phyloP scores from a whole-genome alignment of 2,329 filamentous ascomycete species.

The Aspergillus pseudotamarii region DNA sequence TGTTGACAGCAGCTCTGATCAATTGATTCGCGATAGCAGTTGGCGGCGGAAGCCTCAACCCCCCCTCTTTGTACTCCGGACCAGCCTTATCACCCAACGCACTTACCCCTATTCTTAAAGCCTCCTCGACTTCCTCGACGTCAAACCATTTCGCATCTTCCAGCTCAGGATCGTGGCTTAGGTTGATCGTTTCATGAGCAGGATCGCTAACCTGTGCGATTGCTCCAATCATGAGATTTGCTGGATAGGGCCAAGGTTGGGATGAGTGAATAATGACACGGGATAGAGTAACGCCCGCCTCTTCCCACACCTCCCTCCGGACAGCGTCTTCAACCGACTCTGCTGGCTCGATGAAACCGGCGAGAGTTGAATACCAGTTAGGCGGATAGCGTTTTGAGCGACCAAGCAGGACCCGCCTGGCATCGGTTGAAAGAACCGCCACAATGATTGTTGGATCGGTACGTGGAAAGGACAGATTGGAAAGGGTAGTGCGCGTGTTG shows the following conservation, averaged over 20 bases:
- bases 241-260: conserved; percentile 86
- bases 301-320: conserved; percentile 82
- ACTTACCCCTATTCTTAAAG: conserved; percentile 68
- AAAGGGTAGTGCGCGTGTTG: conserved; percentile 79
- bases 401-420: conserved; percentile 77
- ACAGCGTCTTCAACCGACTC: conserved; percentile 86
- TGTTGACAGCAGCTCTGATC: conserved; percentile 73
- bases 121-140: conserved; percentile 77
- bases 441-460: conserved; percentile 96
- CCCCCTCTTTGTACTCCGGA: conserved; percentile 72
- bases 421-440: conserved; percentile 81
- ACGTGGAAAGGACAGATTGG: conserved; percentile 87
- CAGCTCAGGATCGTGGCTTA: conserved; percentile 88
- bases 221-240: conserved; percentile 83
- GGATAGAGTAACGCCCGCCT: conserved; percentile 75
- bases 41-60: conserved; percentile 75
- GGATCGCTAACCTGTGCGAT: conserved; percentile 79
- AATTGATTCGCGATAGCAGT: conserved; percentile 94
- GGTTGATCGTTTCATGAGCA: conserved; percentile 74
- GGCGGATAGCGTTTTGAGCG: conserved; percentile 81
- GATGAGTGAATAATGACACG: conserved; percentile 80
- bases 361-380: conserved; percentile 85
- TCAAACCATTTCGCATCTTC: conserved; percentile 88
- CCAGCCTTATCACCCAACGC: conserved; percentile 67
- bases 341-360: conserved; percentile 82